phyloP scores from a whole-genome alignment of 768 basidiomycete genomes.

The Suillus hirtellus region DNA sequence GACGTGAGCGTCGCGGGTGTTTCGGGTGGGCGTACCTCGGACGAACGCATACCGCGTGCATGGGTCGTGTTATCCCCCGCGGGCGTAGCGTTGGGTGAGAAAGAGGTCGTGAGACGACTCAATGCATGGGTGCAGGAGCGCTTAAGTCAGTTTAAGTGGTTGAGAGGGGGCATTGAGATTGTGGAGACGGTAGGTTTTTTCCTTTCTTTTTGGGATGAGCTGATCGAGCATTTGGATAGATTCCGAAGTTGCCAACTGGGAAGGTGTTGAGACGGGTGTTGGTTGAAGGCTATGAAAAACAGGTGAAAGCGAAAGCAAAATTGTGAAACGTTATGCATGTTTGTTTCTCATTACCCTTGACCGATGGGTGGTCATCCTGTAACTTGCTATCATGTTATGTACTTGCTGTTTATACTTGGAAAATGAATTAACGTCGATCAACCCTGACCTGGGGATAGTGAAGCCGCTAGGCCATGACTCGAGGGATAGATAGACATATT shows the following conservation, averaged over 20 bases:
- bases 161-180: conserved; percentile 65
- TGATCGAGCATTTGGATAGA: conserved; percentile 35
- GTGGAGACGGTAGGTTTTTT: conserved; percentile 49
- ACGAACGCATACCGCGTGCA: conserved; percentile 69
- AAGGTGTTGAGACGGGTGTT: conserved; percentile 60
- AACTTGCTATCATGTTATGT: background rate
- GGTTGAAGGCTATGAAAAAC: conserved; percentile 51
- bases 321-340: conserved; percentile 8
- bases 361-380: background rate
- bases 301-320: conserved; percentile 17
- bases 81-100: conserved; percentile 49
- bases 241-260: conserved; percentile 67
- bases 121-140: conserved; percentile 57
- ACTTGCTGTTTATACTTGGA: background rate
- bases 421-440: background rate
- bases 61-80: conserved; percentile 64
- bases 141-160: conserved; percentile 69
- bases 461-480: no score
- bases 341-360: background rate
- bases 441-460: no score
- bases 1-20: conserved; percentile 73
- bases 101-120: conserved; percentile 43
- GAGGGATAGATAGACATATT: no score
- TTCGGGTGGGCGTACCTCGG: conserved; percentile 58
- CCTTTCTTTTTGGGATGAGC: background rate